Base-by-base conservation (phyloP, 768 basidiomycete genomes). In the Termitomyces sp. region DNA sequence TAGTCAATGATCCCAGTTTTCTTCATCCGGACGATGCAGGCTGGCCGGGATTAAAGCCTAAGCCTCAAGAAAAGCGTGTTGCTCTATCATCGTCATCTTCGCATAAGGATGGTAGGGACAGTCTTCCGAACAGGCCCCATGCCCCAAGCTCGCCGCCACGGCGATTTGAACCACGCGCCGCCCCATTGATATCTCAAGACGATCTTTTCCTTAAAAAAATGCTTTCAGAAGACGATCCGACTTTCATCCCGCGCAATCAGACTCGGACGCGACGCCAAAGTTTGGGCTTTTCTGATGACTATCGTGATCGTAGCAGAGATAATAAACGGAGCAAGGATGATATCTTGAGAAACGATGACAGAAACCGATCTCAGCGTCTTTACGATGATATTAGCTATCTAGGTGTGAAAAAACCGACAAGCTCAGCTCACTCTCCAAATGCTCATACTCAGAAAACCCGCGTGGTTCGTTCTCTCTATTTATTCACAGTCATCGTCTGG, bases 21-120 rank as follows among this genome's bases (percentile, higher is more conserved):
- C 73, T 83, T 37, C 82, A 84, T 59, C 82, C 82, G 32, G 70
- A 64, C 46, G 82, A 84, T 64, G 58, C 71, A 33, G 73, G 78
- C 46, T 83, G 82, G 72, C 66, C 69, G 5, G 65, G 67, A 53
- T 44, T 65, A 20, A 65, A 62, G 52, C 64, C 65, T 20, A 65
- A 61, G 46, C 58, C 64, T 37, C 56, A 56, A 33, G 59, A 60
- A 44, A 59, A 64, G 34, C 60, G 60, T 32, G 32, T 34, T 39
- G 57, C 62, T 54, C 32, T 24, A 50, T 30, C 56, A 22, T 24
- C 46, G 37, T 34, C 39, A 32, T 30, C 54, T 20, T 51, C 45
- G 13, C 55, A 14, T 33, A 44, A 42, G 44, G 59, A 53, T 49
- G 44, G 45, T 45, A 49, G 36, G 46, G 47, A 39, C 34, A 24